Base-by-base conservation (phyloP, 1,139 yeast genomes). In the Geotrichum citri-aurantii region DNA sequence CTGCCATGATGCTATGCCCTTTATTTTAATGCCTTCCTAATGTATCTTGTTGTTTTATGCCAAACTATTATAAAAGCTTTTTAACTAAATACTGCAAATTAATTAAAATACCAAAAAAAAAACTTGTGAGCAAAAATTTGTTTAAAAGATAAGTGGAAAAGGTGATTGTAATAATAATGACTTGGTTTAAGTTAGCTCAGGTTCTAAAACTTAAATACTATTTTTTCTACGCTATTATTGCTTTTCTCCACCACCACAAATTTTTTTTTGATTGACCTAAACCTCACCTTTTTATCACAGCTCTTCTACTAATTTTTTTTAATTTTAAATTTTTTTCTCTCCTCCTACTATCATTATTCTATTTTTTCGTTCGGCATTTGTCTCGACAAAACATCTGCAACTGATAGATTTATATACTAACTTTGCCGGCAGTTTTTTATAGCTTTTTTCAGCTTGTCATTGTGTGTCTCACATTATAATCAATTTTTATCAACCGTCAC, bases 211-310 rank as follows among this genome's bases (percentile, higher is more conserved):
- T 37, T n/a, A 37, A 37, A 37, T 37, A 14, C 6, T 37, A 37
- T 37, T 14, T 37, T n/a, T 37, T 10, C 8, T 31, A 31, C 14
- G n/a, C 31, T 11, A 14, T 31, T 31, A 31, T 14, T 37, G 42
- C 24, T 17, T 48, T 48, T 48, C 50, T 24, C 33, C 31, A 48
- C 50, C 50, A 48, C 50, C 50, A 48, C 50, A 48, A 48, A 48
- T 12, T 24, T 44, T 48, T n/a, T 29, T 10, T 17, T n/a, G 24
- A 24, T 29, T 26, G 12, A 24, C 50, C 29, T 11, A 37, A 37
- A 11, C 42, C 42, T 37, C 42, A 14, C 6, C 19, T n/a, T 37
- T 37, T n/a, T 14, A 37, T 2, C 17, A 12, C 12, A 8, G 5
- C 27, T 48, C 50, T 5, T 17, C 33, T 48, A 24, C 19, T n/a